Evolutionary conservation across 257 asterid species (phyloP).

Genomic region (Agastache rugosa): DNA sequence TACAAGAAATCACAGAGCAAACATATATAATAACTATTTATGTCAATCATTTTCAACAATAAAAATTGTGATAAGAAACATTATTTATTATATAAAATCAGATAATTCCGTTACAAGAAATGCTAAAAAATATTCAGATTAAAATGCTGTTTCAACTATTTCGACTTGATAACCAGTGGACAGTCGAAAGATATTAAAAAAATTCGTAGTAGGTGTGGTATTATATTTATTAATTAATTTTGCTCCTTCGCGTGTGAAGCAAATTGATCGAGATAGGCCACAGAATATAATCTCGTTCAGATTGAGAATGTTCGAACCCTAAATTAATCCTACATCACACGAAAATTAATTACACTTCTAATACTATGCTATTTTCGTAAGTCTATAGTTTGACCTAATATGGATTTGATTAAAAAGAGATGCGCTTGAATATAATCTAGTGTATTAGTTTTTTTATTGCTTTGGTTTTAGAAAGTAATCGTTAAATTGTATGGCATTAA

Average conservation of each 20-base stretch:
- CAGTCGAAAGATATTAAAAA: background rate
- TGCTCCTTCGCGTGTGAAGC: background rate
- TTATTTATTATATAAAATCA: background rate
- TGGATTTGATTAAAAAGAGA: background rate
- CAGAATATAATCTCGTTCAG: conserved; percentile 12
- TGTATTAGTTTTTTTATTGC: background rate
- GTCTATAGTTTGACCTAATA: conserved; percentile 22
- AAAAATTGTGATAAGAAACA: no score
- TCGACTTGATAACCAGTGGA: conserved; percentile 12
- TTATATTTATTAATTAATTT: background rate
- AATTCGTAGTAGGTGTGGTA: background rate
- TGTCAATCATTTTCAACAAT: no score
- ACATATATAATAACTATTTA: no score
- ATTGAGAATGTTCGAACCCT: conserved; percentile 22
- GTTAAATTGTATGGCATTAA: no score
- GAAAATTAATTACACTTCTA: background rate
- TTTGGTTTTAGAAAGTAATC: background rate
- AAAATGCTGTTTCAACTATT: background rate
- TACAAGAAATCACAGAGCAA: no score
- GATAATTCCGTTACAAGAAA: background rate
- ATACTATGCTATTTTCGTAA: background rate
- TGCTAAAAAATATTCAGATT: no score
- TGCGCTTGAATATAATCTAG: background rate
- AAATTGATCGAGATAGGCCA: conserved; percentile 15
- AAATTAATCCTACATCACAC: background rate